Evolutionary conservation across 176 grass and related monocot species (phyloP).

Genomic region (barley (Hordeum vulgare)): DNA sequence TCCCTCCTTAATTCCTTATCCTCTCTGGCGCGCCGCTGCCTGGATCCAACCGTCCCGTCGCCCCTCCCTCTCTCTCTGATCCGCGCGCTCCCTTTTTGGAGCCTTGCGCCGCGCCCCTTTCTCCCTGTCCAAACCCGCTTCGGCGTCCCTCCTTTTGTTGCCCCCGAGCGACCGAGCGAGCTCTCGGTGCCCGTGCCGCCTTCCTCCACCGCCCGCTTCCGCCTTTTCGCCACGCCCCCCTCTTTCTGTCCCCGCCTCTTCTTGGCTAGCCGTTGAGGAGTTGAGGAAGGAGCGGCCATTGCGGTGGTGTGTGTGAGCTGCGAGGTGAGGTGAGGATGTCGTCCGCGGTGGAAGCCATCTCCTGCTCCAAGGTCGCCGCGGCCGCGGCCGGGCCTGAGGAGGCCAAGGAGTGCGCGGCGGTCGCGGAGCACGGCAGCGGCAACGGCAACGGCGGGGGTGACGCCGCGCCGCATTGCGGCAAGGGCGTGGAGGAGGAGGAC

Average conservation of each 20-base stretch:
- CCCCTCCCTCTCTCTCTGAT: background rate
- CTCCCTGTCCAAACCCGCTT: slow-evolving; percentile 18
- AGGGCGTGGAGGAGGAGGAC: slow-evolving; percentile 44
- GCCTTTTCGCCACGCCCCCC: slow-evolving; percentile 8
- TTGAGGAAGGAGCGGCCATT: background rate
- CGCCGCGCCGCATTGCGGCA: slow-evolving; percentile 21
- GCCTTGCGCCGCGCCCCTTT: slow-evolving; percentile 34
- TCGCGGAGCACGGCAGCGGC: slow-evolving; percentile 9
- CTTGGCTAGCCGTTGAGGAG: slow-evolving; percentile 7
- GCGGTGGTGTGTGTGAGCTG: too few relatives aligned
- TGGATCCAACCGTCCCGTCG: slow-evolving; percentile 41
- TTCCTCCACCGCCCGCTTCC: background rate
- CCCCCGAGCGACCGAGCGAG: background rate
- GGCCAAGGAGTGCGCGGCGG: slow-evolving; percentile 5
- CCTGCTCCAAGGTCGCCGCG: slow-evolving; percentile 32
- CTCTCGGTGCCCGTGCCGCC: slow-evolving; percentile 27
- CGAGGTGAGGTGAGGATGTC: slow-evolving; percentile 47
- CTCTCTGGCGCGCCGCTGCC: slow-evolving; percentile 20
- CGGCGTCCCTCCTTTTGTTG: slow-evolving; percentile 32
- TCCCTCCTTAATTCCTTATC: slow-evolving; percentile 10
- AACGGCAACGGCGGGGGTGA: background rate
- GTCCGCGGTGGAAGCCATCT: slow-evolving; percentile 68
- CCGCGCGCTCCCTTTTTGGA: slow-evolving; percentile 28
- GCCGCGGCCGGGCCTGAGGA: slow-evolving; percentile 25
- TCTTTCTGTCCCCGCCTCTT: slow-evolving; percentile 8